Evolutionary conservation across 2,329 filamentous ascomycete species (phyloP).

Genomic region (Fusarium austroafricanum): DNA sequence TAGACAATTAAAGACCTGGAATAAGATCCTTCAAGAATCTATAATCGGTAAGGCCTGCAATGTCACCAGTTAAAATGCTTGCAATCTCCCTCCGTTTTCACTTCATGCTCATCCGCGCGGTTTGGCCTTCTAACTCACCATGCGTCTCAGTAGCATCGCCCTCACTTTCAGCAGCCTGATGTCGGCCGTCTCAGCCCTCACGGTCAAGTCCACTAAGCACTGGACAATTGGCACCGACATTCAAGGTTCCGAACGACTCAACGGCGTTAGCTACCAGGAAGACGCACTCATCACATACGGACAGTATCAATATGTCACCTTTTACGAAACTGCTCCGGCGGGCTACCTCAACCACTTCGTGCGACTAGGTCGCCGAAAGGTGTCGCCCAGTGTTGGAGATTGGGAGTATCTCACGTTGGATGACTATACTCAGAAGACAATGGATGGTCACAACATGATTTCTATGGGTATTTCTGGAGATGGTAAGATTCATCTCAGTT

Average conservation of each 20-base stretch:
- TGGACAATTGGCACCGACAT: constrained; percentile 35
- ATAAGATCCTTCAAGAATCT: not conserved
- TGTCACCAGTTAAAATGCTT: not conserved
- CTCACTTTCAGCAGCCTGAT: not conserved
- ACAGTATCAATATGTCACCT: constrained; percentile 30
- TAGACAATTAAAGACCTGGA: not conserved
- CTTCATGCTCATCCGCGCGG: too few species aligned
- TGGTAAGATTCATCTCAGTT: constrained; percentile 35
- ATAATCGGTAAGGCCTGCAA: too few species aligned
- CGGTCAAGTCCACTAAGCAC: constrained; percentile 21
- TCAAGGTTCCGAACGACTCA: constrained; percentile 29
- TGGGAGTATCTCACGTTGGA: constrained; percentile 29
- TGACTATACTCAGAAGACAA: constrained; percentile 32
- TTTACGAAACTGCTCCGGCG: constrained; percentile 28
- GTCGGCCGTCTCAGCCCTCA: constrained; percentile 5
- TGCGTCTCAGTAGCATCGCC: constrained; percentile 6
- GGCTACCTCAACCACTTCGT: constrained; percentile 32
- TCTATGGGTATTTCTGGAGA: constrained; percentile 37
- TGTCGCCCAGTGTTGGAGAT: not conserved
- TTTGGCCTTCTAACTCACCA: not conserved
- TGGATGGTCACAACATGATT: constrained; percentile 38
- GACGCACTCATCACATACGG: constrained; percentile 33
- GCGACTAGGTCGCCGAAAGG: constrained; percentile 11
- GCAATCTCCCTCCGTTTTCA: accelerated
- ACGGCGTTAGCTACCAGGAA: constrained; percentile 37